phyloP scores from a whole-genome alignment of 78 protist species.

The Guillardia theta region DNA sequence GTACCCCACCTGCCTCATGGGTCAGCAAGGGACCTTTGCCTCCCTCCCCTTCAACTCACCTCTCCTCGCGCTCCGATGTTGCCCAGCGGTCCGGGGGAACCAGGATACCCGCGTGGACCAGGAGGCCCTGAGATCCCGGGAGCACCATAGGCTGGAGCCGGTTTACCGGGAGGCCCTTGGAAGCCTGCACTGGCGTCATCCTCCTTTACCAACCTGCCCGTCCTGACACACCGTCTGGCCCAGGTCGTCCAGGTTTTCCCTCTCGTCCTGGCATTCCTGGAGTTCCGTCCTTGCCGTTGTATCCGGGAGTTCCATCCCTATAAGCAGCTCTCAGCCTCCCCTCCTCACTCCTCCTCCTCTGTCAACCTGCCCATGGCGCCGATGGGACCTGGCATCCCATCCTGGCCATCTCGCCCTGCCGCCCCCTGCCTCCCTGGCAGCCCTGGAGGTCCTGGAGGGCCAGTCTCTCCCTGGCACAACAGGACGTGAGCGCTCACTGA shows the following conservation, averaged over 20 bases:
- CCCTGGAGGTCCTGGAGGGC: constrained; percentile 25
- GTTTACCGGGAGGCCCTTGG: not conserved
- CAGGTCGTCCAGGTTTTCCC: not conserved
- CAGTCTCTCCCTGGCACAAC: constrained; percentile 15
- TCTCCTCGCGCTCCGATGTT: not conserved
- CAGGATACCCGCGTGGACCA: not conserved
- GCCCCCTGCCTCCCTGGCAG: not conserved
- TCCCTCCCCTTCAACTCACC: too few relatives aligned
- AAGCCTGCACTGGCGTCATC: not conserved
- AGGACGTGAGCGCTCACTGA: too few relatives aligned
- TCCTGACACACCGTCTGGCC: not conserved
- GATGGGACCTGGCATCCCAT: not conserved
- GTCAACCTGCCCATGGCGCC: not conserved
- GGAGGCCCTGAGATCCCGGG: not conserved
- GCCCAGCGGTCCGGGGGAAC: not conserved
- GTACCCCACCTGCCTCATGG: not conserved
- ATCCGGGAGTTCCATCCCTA: not conserved
- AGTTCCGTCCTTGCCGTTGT: not conserved
- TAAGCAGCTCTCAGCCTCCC: too few relatives aligned
- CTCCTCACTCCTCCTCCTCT: too few relatives aligned
- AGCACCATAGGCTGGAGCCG: not conserved
- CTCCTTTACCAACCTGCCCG: not conserved
- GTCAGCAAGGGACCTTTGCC: not conserved
- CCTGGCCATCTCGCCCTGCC: not conserved
- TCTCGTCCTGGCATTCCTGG: not conserved